phyloP scores from a whole-genome alignment of 2,329 filamentous ascomycete genomes.

The Beauveria australis region DNA sequence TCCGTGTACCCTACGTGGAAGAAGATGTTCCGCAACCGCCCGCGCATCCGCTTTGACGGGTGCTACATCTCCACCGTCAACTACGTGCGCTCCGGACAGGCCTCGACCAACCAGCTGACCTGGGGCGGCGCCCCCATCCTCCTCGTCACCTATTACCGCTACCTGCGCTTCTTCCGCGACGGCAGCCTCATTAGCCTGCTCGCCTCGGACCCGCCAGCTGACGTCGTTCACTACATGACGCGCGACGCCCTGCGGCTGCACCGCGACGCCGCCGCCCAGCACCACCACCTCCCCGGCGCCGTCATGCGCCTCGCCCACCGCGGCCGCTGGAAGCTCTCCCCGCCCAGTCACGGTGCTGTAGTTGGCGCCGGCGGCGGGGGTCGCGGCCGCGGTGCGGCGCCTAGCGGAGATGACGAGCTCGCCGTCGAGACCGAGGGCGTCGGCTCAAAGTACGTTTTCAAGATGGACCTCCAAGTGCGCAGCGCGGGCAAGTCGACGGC shows the following conservation, averaged over 20 bases:
- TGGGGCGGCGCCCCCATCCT: slow-evolving; percentile 74
- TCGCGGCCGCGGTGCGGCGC: slow-evolving; percentile 32
- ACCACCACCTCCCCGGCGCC: slow-evolving; percentile 27
- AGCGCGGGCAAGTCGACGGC: slow-evolving; percentile 48
- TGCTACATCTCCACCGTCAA: slow-evolving; percentile 97
- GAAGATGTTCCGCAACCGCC: slow-evolving; percentile 70
- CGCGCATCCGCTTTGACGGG: slow-evolving; percentile 86
- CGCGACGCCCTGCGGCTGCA: slow-evolving; percentile 55
- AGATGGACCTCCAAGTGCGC: slow-evolving; percentile 67
- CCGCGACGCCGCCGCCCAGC: slow-evolving; percentile 23
- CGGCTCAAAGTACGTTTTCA: slow-evolving; percentile 70
- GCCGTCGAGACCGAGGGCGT: slow-evolving; percentile 82
- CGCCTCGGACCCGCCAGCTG: slow-evolving; percentile 71
- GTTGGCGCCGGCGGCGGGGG: slow-evolving; percentile 61
- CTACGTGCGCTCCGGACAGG: slow-evolving; percentile 76
- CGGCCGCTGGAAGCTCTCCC: slow-evolving; percentile 43
- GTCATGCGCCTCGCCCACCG: slow-evolving; percentile 63
- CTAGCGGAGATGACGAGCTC: slow-evolving; percentile 57
- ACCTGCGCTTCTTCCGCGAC: slow-evolving; percentile 89
- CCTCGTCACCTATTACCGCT: slow-evolving; percentile 96
- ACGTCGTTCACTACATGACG: slow-evolving; percentile 78
- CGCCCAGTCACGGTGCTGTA: slow-evolving; percentile 34
- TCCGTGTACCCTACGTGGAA: slow-evolving; percentile 47
- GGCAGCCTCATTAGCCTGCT: slow-evolving; percentile 75
- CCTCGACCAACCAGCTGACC: slow-evolving; percentile 59